A percentile compares a stretch with the other conserved stretches of the same genome.
Evolutionary conservation across 2,329 filamentous ascomycete genomes (phyloP).

Genomic region (Mycosphaerella arachidis): DNA sequence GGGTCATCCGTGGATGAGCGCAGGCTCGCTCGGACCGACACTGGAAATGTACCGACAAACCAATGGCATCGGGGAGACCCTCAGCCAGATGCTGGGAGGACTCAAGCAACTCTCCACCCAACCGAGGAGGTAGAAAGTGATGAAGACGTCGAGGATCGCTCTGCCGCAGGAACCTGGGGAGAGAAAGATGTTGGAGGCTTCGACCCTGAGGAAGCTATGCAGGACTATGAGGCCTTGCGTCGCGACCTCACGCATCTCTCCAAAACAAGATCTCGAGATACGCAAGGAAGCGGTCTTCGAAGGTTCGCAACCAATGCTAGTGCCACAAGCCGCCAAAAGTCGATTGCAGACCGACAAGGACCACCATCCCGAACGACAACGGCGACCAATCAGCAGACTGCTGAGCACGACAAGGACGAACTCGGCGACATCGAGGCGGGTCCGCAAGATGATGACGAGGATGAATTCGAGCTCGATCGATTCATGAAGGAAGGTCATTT

Average conservation of each 20-base stretch:
- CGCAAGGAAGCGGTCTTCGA: conserved; percentile 18
- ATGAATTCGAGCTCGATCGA: conserved; percentile 61
- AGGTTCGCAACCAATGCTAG: conserved; percentile 17
- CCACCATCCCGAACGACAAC: background rate
- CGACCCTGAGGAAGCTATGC: conserved; percentile 51
- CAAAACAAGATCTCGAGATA: conserved; percentile 36
- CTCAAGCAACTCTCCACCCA: conserved; percentile 21
- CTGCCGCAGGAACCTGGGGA: conserved; percentile 56
- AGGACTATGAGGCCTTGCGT: conserved; percentile 56
- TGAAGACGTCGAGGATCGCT: conserved; percentile 29
- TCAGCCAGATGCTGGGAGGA: conserved; percentile 19
- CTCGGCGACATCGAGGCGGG: conserved; percentile 40
- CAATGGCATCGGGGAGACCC: conserved; percentile 23
- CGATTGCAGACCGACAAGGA: conserved; percentile 13
- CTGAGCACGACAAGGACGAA: conserved; percentile 12
- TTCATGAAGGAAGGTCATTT: conserved; percentile 73
- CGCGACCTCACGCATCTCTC: conserved; percentile 53
- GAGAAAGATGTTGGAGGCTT: conserved; percentile 55
- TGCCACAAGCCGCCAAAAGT: conserved; percentile 22
- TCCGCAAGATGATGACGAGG: conserved; percentile 40
- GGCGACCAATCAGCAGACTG: conserved; percentile 1
- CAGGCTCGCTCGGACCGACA: conserved; percentile 3
- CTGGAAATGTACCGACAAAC: conserved; percentile 5
- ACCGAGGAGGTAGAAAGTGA: conserved; percentile 29
- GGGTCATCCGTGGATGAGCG: conserved; percentile 6